phyloP scores from a whole-genome alignment of 352 stramenopile species.

The Pythium aquatile region DNA sequence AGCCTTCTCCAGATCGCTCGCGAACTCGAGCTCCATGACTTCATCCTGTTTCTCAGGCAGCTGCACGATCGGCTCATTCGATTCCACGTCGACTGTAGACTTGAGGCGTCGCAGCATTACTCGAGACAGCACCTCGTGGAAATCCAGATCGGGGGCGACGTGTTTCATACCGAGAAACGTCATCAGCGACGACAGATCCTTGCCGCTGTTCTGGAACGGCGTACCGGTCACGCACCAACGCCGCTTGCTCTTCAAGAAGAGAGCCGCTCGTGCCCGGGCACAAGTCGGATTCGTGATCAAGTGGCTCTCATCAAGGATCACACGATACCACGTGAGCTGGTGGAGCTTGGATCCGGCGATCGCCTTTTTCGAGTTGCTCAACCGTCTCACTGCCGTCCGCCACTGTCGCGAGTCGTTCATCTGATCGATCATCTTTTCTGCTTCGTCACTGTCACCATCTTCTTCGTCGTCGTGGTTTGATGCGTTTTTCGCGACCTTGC shows the following conservation, averaged over 20 bases:
- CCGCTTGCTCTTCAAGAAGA: constrained; percentile 63
- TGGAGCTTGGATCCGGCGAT: constrained; percentile 64
- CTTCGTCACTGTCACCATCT: constrained; percentile 16
- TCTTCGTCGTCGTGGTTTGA: constrained; percentile 22
- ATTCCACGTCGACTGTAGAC: constrained; percentile 45
- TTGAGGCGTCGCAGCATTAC: constrained; percentile 89
- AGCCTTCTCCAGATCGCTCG: constrained; percentile 72
- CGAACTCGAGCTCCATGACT: constrained; percentile 51
- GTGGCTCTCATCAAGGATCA: constrained; percentile 90
- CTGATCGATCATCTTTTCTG: constrained; percentile 13
- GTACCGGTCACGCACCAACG: constrained; percentile 91
- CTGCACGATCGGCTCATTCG: constrained; percentile 52
- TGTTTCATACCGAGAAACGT: constrained; percentile 68
- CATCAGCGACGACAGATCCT: constrained; percentile 86
- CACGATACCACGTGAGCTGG: constrained; percentile 76
- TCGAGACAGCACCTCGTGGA: constrained; percentile 71
- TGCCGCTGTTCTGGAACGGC: constrained; percentile 86
- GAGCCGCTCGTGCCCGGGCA: constrained; percentile 55
- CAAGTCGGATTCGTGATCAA: constrained; percentile 86
- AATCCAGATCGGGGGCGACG: constrained; percentile 55
- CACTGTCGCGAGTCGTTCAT: constrained; percentile 25
- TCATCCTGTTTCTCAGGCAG: constrained; percentile 66
- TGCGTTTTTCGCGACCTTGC: constrained; percentile 37
- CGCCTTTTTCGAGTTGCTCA: constrained; percentile 25
- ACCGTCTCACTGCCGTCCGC: constrained; percentile 18